Evolutionary conservation across 2,329 filamentous ascomycete species (phyloP), one percentile per base, ranked within the genome.

Genomic region (Neophaeococcomyces aloes): DNA sequence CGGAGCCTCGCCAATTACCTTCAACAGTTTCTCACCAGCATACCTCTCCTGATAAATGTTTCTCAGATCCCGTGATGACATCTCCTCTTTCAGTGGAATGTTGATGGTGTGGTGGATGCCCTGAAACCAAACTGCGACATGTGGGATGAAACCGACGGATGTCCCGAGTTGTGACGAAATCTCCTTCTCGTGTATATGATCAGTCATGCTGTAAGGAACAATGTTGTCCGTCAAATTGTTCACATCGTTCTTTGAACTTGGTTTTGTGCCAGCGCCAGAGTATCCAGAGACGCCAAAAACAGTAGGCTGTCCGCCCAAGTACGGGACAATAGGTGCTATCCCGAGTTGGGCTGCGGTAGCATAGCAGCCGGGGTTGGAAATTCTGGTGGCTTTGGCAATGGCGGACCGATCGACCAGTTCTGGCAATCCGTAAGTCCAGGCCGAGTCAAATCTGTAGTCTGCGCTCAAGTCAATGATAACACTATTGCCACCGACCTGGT

Each of bases 81-180:
- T 93, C 48, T 78, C 75, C 65, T 89, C 75, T 59, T 82, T 82
- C 7, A 98, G 72, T 10, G 89, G 89, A 38, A 96, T 85, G 59
- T 79, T 87, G 64, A 96, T 88, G 30, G 87, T 89, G 65, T 88
- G 84, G 69, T 86, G 80, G 55, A 96, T 96, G 51, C 89, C 89
- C 60, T 93, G 83, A 76, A 96, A 96, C 89, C 87, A 96, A 11
- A 83, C 79, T n/a, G 87, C 86, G 18, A 94, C 88, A 63, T 96
- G 91, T 5, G 91, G 91, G 46, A 91, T 83, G 61, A 98, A 98
- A 4, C 81, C 83, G 8, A 94, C 79, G 14, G 76, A 67, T 11
- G 69, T 72, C 38, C 81, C 83, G 8, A 96, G 75, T 60, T 94
- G 87, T 41, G 68, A 61, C 59, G 81, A 82, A 51, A 96, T 91